Evolutionary conservation across 345 rosid genomes (phyloP).

Genomic region (Punica granatum): DNA sequence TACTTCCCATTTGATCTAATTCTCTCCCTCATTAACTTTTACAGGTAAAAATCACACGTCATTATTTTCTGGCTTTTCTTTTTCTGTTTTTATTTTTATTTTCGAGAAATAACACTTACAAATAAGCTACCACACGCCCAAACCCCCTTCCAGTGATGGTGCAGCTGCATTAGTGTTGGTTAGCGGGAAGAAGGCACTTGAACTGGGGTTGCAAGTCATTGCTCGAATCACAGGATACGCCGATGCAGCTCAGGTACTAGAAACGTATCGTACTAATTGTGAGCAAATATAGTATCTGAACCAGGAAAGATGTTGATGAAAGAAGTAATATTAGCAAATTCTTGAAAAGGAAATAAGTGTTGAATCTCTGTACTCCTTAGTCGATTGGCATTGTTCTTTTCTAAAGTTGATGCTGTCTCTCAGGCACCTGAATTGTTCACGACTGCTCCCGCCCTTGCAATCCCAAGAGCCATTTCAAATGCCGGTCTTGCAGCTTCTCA

Average conservation of each 20-base stretch:
- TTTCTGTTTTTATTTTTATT: neutral
- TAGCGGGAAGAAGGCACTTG: slow-evolving; percentile 74
- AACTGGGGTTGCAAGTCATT: slow-evolving; percentile 74
- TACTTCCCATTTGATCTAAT: slow-evolving; percentile 8
- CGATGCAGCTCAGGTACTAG: slow-evolving; percentile 81
- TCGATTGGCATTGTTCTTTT: neutral
- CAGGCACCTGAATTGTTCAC: slow-evolving; percentile 89
- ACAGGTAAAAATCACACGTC: neutral
- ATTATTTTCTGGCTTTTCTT: neutral
- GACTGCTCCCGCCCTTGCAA: slow-evolving; percentile 84
- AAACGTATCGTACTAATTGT: neutral
- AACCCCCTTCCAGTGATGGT: slow-evolving; percentile 59
- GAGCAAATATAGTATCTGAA: neutral
- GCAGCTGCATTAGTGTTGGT: slow-evolving; percentile 93
- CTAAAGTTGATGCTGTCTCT: slow-evolving; percentile 15
- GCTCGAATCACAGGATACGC: slow-evolving; percentile 80
- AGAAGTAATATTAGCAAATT: slow-evolving; percentile 1
- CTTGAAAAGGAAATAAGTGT: neutral
- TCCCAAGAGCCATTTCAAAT: slow-evolving; percentile 80
- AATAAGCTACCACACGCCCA: too few relatives aligned
- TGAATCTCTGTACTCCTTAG: neutral
- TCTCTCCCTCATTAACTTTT: neutral
- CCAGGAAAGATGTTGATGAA: neutral
- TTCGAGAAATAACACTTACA: too few relatives aligned
- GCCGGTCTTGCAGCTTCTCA: slow-evolving; percentile 77